Evolutionary conservation across 306 rosid species (phyloP).

Genomic region (Quercus mongolica): DNA sequence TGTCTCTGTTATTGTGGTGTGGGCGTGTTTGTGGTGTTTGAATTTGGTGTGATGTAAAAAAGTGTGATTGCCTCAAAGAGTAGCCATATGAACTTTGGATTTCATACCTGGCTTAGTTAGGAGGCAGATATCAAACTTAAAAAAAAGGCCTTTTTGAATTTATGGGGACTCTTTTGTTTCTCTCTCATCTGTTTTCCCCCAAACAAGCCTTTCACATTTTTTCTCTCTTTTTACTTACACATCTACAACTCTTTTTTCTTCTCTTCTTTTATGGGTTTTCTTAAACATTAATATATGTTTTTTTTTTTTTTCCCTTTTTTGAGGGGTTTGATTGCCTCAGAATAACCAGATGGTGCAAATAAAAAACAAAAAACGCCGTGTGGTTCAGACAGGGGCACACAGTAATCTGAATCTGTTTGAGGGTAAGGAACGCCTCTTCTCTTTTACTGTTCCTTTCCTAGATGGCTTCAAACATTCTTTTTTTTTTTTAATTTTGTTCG

Average conservation of each 20-base stretch:
- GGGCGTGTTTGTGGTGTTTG: not conserved
- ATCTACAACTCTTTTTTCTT: not conserved
- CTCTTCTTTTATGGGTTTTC: not conserved
- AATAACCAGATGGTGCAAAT: conserved; percentile 24
- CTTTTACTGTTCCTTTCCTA: not conserved
- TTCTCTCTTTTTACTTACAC: not conserved
- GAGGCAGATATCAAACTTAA: conserved; percentile 4
- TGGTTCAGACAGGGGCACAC: conserved; percentile 48
- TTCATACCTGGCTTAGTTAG: conserved; percentile 17
- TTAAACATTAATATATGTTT: not conserved
- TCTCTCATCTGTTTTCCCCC: conserved; percentile 4
- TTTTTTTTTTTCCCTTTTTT: not conserved
- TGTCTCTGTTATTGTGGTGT: not conserved
- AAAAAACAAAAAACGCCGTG: conserved; percentile 1
- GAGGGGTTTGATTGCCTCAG: conserved; percentile 2
- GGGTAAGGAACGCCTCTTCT: not conserved
- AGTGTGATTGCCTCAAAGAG: conserved; percentile 1
- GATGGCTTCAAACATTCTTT: not conserved
- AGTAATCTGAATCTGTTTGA: not conserved
- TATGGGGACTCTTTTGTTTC: not conserved
- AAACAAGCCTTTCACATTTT: conserved; percentile 20
- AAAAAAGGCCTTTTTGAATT: not conserved
- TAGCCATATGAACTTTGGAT: not conserved
- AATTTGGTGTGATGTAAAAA: not conserved
- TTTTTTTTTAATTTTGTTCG: no score